Evolutionary conservation across 805 yeast species (phyloP).

Genomic region (Clavispora santaluciae): DNA sequence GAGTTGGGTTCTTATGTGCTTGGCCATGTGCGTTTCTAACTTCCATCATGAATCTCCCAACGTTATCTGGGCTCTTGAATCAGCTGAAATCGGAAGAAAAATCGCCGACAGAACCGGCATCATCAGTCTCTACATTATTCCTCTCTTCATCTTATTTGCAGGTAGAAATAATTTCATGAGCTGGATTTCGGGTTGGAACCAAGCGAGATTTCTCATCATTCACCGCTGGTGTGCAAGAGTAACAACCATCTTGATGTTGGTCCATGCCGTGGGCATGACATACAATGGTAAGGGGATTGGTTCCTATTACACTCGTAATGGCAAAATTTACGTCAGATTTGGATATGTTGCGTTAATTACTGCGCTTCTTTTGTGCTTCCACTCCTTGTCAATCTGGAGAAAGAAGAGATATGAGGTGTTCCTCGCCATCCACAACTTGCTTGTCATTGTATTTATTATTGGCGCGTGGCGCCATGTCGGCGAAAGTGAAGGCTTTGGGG

Average conservation of each 20-base stretch:
- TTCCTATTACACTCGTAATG: slow-evolving; percentile 28
- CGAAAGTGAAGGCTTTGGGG: slow-evolving; percentile 39
- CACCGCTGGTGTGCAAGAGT: slow-evolving; percentile 67
- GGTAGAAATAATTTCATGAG: slow-evolving; percentile 69
- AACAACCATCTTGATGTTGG: slow-evolving; percentile 42
- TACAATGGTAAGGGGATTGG: slow-evolving; percentile 30
- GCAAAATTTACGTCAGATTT: slow-evolving; percentile 26
- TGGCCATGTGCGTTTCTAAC: slow-evolving; percentile 24
- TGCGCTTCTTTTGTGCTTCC: slow-evolving; percentile 41
- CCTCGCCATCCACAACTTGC: slow-evolving; percentile 38
- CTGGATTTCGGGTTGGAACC: slow-evolving; percentile 57
- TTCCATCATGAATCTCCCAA: slow-evolving; percentile 21
- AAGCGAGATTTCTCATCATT: slow-evolving; percentile 53
- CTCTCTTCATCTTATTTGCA: slow-evolving; percentile 55
- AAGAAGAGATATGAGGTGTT: slow-evolving; percentile 53
- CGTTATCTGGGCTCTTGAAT: slow-evolving; percentile 4
- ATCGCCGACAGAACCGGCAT: slow-evolving; percentile 56
- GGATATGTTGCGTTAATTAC: slow-evolving; percentile 30
- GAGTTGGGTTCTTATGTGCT: slow-evolving; percentile 32
- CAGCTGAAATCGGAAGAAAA: slow-evolving; percentile 32
- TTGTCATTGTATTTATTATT: slow-evolving; percentile 43
- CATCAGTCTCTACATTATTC: slow-evolving; percentile 45
- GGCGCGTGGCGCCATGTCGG: slow-evolving; percentile 55
- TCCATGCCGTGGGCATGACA: slow-evolving; percentile 44
- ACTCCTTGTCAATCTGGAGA: slow-evolving; percentile 50